These are phyloP conservation scores for Fusarium sp. DNA, from an alignment of 2,329 filamentous ascomycete species.

Conservation along the genomic window DNA sequence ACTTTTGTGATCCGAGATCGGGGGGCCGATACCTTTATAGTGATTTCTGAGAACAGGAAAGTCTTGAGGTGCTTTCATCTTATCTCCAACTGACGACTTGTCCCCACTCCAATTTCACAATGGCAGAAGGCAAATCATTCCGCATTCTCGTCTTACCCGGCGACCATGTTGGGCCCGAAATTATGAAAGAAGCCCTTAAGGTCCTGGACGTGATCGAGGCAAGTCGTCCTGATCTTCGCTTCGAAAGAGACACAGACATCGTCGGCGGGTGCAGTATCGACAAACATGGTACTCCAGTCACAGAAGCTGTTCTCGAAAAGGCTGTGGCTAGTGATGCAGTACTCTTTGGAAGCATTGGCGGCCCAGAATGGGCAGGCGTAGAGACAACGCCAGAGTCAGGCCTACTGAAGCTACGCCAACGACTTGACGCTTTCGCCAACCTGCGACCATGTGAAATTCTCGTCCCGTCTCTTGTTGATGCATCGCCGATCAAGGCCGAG, in stretches of 20 bases:
- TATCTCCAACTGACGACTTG: too few species aligned
- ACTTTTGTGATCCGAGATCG: too few species aligned
- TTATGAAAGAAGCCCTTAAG: slow-evolving; percentile 62
- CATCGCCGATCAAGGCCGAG: slow-evolving; percentile 62
- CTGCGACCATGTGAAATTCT: slow-evolving; percentile 64
- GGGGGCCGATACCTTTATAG: too few species aligned
- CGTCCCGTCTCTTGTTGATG: slow-evolving; percentile 57
- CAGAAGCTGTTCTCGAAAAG: slow-evolving; percentile 59
- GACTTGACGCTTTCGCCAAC: slow-evolving; percentile 65
- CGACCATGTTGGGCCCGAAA: slow-evolving; percentile 64
- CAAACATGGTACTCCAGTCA: slow-evolving; percentile 61
- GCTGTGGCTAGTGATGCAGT: slow-evolving; percentile 60
- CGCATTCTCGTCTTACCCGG: slow-evolving; percentile 61
- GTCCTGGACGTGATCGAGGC: slow-evolving; percentile 60
- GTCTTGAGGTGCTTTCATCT: too few species aligned
- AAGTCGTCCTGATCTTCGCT: slow-evolving; percentile 50
- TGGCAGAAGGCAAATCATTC: slow-evolving; percentile 30
- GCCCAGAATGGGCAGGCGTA: slow-evolving; percentile 61
- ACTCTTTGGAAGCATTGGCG: slow-evolving; percentile 64
- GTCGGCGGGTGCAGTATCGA: slow-evolving; percentile 59
- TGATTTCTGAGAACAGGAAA: too few species aligned
- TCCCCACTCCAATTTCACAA: neutral
- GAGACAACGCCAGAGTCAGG: slow-evolving; percentile 63
- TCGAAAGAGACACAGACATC: slow-evolving; percentile 49
- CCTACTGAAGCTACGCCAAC: slow-evolving; percentile 57